A percentile compares a stretch with the other conserved stretches of the same genome.
phyloP scores from a whole-genome alignment of 345 rosid species.

The Sapria himalayana region DNA sequence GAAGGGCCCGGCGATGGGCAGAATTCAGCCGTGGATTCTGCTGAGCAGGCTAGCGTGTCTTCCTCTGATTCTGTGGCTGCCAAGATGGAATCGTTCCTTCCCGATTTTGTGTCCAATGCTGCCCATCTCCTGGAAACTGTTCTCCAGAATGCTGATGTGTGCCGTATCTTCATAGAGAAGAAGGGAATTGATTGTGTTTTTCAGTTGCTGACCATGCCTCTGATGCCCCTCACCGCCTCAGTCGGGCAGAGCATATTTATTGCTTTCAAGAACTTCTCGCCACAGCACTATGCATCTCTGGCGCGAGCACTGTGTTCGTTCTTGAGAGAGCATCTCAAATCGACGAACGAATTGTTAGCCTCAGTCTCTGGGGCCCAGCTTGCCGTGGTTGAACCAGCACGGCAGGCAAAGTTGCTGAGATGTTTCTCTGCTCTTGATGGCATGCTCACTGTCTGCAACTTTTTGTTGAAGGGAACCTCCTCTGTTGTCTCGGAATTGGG shows the following conservation, averaged over 20 bases:
- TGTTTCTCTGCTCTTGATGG: constrained; percentile 67
- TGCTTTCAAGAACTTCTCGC: constrained; percentile 90
- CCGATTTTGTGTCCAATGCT: constrained; percentile 59
- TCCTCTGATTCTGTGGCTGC: constrained; percentile 30
- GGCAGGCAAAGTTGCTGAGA: constrained; percentile 38
- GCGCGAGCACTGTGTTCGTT: constrained; percentile 71
- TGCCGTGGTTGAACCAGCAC: constrained; percentile 27
- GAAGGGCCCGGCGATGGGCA: constrained; percentile 19
- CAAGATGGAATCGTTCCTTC: constrained; percentile 52
- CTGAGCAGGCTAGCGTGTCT: constrained; percentile 30
- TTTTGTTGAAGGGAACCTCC: constrained; percentile 60
- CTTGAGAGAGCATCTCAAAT: constrained; percentile 51
- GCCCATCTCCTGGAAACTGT: constrained; percentile 83
- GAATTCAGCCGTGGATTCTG: constrained; percentile 21
- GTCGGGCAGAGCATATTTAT: constrained; percentile 62
- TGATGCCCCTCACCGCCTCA: constrained; percentile 57
- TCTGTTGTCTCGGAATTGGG: constrained; percentile 65
- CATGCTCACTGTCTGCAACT: constrained; percentile 49
- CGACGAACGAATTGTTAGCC: constrained; percentile 29
- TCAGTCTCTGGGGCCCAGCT: constrained; percentile 45
- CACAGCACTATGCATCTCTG: constrained; percentile 66
- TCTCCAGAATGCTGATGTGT: constrained; percentile 90
- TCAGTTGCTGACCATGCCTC: constrained; percentile 54
- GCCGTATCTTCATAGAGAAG: constrained; percentile 80
- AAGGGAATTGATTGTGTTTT: constrained; percentile 78